Evolutionary conservation across 1,284 basidiomycete species (phyloP).

Genomic region (Macrocybe sp.): DNA sequence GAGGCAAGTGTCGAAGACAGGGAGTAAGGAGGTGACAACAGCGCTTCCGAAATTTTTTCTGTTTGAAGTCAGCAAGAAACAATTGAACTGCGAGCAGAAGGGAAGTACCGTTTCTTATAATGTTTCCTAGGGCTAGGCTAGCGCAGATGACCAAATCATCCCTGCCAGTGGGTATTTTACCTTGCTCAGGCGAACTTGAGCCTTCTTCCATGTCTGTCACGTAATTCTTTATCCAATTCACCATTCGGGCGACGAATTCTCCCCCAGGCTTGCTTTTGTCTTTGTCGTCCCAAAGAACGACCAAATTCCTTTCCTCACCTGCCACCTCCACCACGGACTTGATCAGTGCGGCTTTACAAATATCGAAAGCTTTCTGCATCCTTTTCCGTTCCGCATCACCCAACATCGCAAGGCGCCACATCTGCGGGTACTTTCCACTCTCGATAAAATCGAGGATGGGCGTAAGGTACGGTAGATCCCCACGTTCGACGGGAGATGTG

Average conservation of each 20-base stretch:
- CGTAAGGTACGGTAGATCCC: conserved; percentile 52
- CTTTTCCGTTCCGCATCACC: conserved; percentile 40
- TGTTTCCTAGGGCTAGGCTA: conserved; percentile 76
- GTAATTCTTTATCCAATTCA: conserved; percentile 68
- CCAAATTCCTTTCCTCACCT: conserved; percentile 76
- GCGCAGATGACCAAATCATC: conserved; percentile 84
- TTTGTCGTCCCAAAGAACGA: conserved; percentile 68
- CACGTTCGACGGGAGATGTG: conserved; percentile 52
- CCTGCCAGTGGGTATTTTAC: conserved; percentile 26
- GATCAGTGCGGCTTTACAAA: conserved; percentile 81
- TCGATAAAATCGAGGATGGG: conserved; percentile 72
- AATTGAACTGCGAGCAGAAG: conserved; percentile 5
- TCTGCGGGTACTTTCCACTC: conserved; percentile 54
- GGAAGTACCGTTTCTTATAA: conserved; percentile 68
- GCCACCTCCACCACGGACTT: conserved; percentile 82
- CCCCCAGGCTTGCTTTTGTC: conserved; percentile 55
- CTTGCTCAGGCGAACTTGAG: conserved; percentile 10
- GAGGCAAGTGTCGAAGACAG: conserved; percentile 48
- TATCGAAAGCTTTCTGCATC: conserved; percentile 69
- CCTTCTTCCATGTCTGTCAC: conserved; percentile 29
- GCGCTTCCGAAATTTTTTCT: conserved; percentile 64
- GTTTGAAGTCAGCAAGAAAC: conserved; percentile 5
- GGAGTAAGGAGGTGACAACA: conserved; percentile 52
- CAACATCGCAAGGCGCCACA: conserved; percentile 48
- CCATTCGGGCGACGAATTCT: conserved; percentile 69